Base-by-base conservation (phyloP, 176 grass and related monocot species). In the Melocanna baccifera region DNA sequence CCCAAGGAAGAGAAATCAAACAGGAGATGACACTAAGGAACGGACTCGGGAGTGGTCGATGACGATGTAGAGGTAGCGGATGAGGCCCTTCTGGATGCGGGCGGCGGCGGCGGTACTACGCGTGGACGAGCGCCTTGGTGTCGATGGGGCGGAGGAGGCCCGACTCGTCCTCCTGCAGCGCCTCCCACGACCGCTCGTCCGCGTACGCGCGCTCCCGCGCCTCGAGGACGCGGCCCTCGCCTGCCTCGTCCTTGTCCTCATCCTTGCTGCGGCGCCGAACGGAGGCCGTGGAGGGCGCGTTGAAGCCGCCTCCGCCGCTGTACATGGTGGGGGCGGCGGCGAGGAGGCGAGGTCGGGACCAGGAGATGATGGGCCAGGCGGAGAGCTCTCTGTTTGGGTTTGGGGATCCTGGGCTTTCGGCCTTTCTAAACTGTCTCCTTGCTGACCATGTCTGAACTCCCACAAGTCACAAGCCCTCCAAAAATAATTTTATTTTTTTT, bases 141-240 rank as follows among this genome's bases (percentile, higher is more conserved):
- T 96, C 88, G 80, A 99, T 87, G 51, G 96, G 86, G 9, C 86
- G 89, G 57, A 99, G 96, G 69, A 96, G 91, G 41, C 96, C 96
- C 7, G 96, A 92, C 75, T 99, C 96, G 77, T 99, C 96, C 86
- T 99, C 96, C 82, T 99, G 93, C 84, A 99, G 85, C 73, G 88
- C 81, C 84, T 99, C 96, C 96, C 96, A 99, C 71, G 96, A 99
- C 5, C 96, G 89, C 57, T 99, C 96, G 87, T 99, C 93, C 39
- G 96, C 93, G 86, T 99, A 99, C n/a, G 96, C 91, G 25, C 93
- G 93, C 89, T 94, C 93, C 96, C 96, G 96, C 19, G 93, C 91
- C 57, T 99, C 93, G 67, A 88, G 85, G 30, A 85, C 90, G 42
- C 87, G 73, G 41, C 86, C 96, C 53, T 88, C 89, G 14, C 83